phyloP scores from a whole-genome alignment of 2,329 filamentous ascomycete genomes.

The Aspergillus sergii region DNA sequence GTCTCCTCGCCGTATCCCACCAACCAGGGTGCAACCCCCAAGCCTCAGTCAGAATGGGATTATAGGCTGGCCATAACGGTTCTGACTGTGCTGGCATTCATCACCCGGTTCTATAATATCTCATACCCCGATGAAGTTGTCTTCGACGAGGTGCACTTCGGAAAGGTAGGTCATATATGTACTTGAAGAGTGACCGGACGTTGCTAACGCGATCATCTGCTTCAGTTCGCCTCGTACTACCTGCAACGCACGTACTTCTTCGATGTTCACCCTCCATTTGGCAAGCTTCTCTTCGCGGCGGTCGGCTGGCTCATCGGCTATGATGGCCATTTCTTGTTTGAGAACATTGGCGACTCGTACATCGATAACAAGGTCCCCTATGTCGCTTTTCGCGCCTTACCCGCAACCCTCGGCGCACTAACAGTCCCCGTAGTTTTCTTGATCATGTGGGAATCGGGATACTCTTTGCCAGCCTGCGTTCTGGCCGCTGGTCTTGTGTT shows the following conservation, averaged over 20 bases:
- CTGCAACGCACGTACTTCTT: constrained; percentile 98
- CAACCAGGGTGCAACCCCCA: constrained; percentile 17
- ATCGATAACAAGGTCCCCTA: constrained; percentile 96
- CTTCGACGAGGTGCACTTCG: constrained; percentile 98
- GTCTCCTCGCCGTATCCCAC: constrained; percentile 23
- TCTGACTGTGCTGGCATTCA: constrained; percentile 81
- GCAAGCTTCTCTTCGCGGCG: constrained; percentile 94
- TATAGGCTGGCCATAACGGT: constrained; percentile 78
- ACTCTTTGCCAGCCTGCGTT: constrained; percentile 89
- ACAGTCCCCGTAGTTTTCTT: constrained; percentile 93
- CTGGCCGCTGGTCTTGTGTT: constrained; percentile 84
- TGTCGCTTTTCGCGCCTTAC: constrained; percentile 91
- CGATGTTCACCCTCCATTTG: constrained; percentile 97
- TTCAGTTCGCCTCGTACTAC: constrained; percentile 67
- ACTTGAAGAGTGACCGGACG: constrained; percentile 6
- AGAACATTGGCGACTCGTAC: constrained; percentile 99
- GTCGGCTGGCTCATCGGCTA: constrained; percentile 98
- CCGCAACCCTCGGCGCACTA: constrained; percentile 85
- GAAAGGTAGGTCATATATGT: constrained; percentile 70
- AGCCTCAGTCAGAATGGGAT: constrained; percentile 67
- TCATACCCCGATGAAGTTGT: constrained; percentile 94
- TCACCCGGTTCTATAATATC: constrained; percentile 95
- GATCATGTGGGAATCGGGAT: constrained; percentile 99
- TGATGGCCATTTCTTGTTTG: constrained; percentile 95
- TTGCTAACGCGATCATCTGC: constrained; percentile 19